These are phyloP conservation scores for Priceomyces castillae DNA, from an alignment of 805 yeast genomes.

Conservation along the genomic window DNA sequence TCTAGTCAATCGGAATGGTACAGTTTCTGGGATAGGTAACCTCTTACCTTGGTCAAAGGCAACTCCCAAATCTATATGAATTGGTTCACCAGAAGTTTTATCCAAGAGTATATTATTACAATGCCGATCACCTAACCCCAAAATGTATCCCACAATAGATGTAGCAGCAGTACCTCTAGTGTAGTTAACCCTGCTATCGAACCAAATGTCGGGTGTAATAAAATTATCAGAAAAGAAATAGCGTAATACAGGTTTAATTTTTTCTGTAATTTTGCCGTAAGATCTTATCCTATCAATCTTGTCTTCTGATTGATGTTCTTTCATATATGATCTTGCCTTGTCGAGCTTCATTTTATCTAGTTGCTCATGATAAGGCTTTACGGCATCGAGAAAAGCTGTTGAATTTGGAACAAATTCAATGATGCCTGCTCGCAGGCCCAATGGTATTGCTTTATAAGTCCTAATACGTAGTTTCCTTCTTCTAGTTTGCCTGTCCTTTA, in stretches of 20 bases:
- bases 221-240: conserved; percentile 69
- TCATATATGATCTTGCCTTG: conserved; percentile 65
- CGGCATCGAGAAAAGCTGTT: conserved; percentile 62
- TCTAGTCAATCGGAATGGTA: conserved; percentile 88
- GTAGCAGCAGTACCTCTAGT: conserved; percentile 78
- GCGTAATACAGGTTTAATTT: conserved; percentile 66
- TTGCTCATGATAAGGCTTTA: conserved; percentile 59
- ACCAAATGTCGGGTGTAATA: conserved; percentile 72
- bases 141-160: conserved; percentile 81
- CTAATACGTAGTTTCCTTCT: conserved; percentile 60
- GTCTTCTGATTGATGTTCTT: conserved; percentile 48
- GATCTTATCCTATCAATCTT: conserved; percentile 41
- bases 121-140: conserved; percentile 96
- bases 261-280: conserved; percentile 46
- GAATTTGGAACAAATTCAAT: conserved; percentile 88
- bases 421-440: conserved; percentile 84
- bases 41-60: conserved; percentile 92
- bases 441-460: conserved; percentile 86
- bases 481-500: conserved; percentile 52
- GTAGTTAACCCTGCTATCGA: conserved; percentile 58
- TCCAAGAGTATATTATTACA: conserved; percentile 88
- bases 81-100: conserved; percentile 78
- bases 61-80: conserved; percentile 94
- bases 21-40: conserved; percentile 84
- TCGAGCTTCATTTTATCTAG: conserved; percentile 46